phyloP scores from a whole-genome alignment of 2,329 filamentous ascomycete species.

The Gaeumannomyces sp. region DNA sequence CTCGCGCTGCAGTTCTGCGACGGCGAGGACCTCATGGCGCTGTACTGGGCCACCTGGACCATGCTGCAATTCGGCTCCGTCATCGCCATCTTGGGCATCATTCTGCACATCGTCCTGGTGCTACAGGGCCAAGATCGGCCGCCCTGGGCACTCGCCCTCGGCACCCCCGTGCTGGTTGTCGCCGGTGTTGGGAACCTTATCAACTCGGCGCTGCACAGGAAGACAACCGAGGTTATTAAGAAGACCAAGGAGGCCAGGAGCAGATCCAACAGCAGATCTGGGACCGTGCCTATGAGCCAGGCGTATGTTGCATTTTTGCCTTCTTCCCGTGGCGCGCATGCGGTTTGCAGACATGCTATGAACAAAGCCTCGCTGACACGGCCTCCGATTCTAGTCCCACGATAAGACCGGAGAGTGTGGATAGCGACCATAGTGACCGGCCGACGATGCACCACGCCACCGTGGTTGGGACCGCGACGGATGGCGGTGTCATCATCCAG shows the following conservation, averaged over 20 bases:
- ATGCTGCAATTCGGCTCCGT: slow-evolving; percentile 52
- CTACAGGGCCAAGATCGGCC: slow-evolving; percentile 45
- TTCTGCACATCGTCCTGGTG: slow-evolving; percentile 45
- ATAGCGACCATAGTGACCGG: background rate
- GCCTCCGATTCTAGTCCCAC: slow-evolving; percentile 5
- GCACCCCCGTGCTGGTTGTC: slow-evolving; percentile 54
- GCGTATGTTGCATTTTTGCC: slow-evolving; percentile 4
- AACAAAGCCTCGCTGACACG: background rate
- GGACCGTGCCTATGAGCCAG: slow-evolving; percentile 10
- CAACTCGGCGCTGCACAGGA: slow-evolving; percentile 30
- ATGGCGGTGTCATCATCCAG: slow-evolving; percentile 9
- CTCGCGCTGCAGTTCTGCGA: slow-evolving; percentile 53
- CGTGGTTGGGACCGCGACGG: slow-evolving; percentile 3
- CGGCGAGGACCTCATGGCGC: slow-evolving; percentile 51
- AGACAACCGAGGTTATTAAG: slow-evolving; percentile 28
- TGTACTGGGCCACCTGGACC: slow-evolving; percentile 58
- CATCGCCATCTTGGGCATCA: slow-evolving; percentile 52
- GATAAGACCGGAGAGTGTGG: slow-evolving; percentile 4
- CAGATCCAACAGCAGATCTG: slow-evolving; percentile 3
- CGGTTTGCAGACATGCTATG: background rate
- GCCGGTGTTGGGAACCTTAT: slow-evolving; percentile 46
- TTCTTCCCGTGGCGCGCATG: background rate
- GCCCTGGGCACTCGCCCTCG: slow-evolving; percentile 53
- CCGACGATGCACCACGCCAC: background rate
- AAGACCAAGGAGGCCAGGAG: slow-evolving; percentile 14